Percentiles rank a stretch among this genome's conserved stretches.
Evolutionary conservation across 148 eudicot genomes (phyloP).

Genomic region (Vaccinium vitisidaea): DNA sequence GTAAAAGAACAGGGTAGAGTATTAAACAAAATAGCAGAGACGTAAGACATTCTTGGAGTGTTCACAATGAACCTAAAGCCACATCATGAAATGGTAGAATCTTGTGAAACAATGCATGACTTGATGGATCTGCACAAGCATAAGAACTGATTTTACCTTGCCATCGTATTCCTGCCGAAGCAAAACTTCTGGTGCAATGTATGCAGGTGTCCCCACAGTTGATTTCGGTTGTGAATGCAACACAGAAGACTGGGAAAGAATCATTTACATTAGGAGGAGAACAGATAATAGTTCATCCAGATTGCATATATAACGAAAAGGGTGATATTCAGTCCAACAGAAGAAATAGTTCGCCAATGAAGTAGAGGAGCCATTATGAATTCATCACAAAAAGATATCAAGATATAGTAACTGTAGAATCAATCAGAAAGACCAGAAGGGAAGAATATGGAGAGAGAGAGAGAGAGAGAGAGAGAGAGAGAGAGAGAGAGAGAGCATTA

Average conservation of each 20-base stretch:
- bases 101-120: neutral
- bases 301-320: neutral
- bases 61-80: neutral
- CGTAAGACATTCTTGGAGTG: neutral
- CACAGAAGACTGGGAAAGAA: conserved; percentile 67
- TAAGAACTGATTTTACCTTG: conserved; percentile 46
- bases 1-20: no score
- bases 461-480: neutral
- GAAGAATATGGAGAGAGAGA: neutral
- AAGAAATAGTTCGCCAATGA: neutral
- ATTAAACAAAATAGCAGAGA: no score
- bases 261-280: neutral
- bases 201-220: conserved; percentile 94
- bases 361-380: neutral
- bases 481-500: neutral
- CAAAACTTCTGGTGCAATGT: conserved; percentile 92
- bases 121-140: neutral
- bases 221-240: conserved; percentile 96
- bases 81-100: neutral
- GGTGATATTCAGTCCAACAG: neutral
- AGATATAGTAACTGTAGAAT: neutral
- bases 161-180: conserved; percentile 89
- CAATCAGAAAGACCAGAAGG: neutral
- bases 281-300: neutral
- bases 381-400: neutral